Evolutionary conservation across 2,329 filamentous ascomycete genomes (phyloP).

Genomic region (Pseudogymnoascus sp.): DNA sequence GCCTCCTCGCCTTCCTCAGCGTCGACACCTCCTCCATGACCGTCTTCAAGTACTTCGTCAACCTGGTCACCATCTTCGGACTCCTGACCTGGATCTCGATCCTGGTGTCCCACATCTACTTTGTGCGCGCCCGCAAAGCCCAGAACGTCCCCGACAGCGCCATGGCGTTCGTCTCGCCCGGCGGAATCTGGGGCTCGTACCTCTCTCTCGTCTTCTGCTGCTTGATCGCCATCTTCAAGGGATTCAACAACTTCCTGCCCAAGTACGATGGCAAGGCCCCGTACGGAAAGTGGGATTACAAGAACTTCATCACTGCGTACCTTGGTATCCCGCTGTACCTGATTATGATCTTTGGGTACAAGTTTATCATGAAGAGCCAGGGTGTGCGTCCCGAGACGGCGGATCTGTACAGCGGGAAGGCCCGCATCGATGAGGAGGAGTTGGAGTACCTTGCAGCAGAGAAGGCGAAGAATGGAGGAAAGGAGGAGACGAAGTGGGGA

Average conservation of each 20-base stretch:
- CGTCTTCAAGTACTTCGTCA: constrained; percentile 66
- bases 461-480: constrained; percentile 16
- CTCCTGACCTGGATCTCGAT: constrained; percentile 28
- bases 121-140: constrained; percentile 52
- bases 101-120: constrained; percentile 60
- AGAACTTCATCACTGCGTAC: constrained; percentile 58
- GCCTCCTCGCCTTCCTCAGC: constrained; percentile 60
- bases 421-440: constrained; percentile 52
- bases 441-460: constrained; percentile 26
- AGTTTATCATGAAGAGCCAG: constrained; percentile 35
- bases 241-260: constrained; percentile 65
- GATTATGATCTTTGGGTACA: constrained; percentile 49
- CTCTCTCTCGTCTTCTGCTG: constrained; percentile 61
- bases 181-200: constrained; percentile 63
- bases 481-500: constrained; percentile 18
- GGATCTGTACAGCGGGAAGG: constrained; percentile 51
- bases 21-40: constrained; percentile 48
- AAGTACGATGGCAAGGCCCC: constrained; percentile 30
- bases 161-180: constrained; percentile 59
- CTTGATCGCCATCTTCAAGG: constrained; percentile 73
- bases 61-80: constrained; percentile 44
- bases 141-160: constrained; percentile 48
- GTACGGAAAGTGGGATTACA: constrained; percentile 45
- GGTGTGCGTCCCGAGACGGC: constrained; percentile 40
- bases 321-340: constrained; percentile 55